Conservation (phyloP, 2,329 filamentous ascomycete species). For the Decorospora gaudefroyi region DNA sequence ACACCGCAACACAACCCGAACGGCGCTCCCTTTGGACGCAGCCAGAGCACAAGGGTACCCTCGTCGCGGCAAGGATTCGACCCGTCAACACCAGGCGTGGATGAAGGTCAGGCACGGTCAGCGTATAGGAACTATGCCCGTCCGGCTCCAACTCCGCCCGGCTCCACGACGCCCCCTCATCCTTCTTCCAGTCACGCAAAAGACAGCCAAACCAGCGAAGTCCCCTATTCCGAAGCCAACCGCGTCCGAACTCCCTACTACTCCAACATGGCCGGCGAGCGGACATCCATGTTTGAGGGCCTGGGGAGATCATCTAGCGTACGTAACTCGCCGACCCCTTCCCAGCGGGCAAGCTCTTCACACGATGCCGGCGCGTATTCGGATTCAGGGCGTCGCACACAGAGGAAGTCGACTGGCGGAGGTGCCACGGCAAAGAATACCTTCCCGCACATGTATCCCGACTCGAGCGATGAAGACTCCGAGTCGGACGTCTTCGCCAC, state of each 20-base stretch:
- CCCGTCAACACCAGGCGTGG: constrained; percentile 61
- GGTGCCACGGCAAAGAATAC: constrained; percentile 22
- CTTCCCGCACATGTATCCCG: constrained; percentile 39
- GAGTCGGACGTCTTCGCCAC: constrained; percentile 28
- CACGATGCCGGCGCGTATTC: constrained; percentile 35
- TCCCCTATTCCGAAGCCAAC: constrained; percentile 52
- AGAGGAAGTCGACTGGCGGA: constrained; percentile 34
- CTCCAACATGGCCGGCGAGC: constrained; percentile 59
- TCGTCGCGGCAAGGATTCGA: constrained; percentile 62
- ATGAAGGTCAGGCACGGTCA: constrained; percentile 62
- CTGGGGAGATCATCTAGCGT: constrained; percentile 59
- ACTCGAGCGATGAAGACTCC: constrained; percentile 40
- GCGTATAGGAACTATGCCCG: constrained; percentile 51
- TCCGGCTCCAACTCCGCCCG: constrained; percentile 41
- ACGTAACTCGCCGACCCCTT: constrained; percentile 52
- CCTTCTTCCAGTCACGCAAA: constrained; percentile 13
- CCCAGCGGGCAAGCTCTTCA: constrained; percentile 29
- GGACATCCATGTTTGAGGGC: constrained; percentile 59
- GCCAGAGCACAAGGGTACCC: constrained; percentile 50
- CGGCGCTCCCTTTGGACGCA: constrained; percentile 47
- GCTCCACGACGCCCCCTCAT: constrained; percentile 16
- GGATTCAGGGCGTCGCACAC: constrained; percentile 38
- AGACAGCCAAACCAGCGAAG: constrained; percentile 32
- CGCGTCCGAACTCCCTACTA: constrained; percentile 60
- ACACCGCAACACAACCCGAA: constrained; percentile 39